These are phyloP conservation scores for Naganishia sp. DNA, from an alignment of 1,284 basidiomycete genomes.

Conservation along the genomic window DNA sequence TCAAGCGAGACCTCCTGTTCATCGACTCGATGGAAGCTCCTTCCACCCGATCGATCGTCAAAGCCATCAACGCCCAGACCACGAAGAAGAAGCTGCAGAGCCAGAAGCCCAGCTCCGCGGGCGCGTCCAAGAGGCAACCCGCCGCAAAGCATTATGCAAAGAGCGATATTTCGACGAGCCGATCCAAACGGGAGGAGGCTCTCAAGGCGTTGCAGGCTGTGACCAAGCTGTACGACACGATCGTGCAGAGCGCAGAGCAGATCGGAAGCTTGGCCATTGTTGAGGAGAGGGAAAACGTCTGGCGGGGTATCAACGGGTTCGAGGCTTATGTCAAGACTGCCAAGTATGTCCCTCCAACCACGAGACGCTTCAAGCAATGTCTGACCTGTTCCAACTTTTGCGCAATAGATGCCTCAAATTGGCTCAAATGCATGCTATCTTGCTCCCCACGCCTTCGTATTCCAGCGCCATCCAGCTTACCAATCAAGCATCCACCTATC, in stretches of 20 bases:
- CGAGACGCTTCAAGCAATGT: neutral
- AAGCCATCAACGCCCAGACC: conserved; percentile 19
- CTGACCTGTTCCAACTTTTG: neutral
- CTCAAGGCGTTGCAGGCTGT: conserved; percentile 71
- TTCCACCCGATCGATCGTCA: conserved; percentile 14
- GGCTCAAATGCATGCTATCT: conserved; percentile 49
- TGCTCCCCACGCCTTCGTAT: conserved; percentile 50
- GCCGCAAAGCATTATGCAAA: conserved; percentile 21
- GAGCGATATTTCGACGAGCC: conserved; percentile 16
- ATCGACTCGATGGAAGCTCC: conserved; percentile 47
- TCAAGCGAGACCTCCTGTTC: conserved; percentile 83
- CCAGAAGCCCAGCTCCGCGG: neutral
- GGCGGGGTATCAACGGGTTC: conserved; percentile 72
- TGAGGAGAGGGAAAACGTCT: conserved; percentile 80
- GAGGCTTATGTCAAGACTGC: conserved; percentile 71
- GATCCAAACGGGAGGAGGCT: conserved; percentile 55
- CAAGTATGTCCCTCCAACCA: conserved; percentile 57
- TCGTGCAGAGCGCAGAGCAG: conserved; percentile 77
- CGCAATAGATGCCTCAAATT: conserved; percentile 46
- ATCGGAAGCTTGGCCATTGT: conserved; percentile 79
- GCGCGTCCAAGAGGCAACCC: conserved; percentile 4
- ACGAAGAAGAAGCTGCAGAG: conserved; percentile 6
- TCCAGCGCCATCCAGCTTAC: conserved; percentile 49
- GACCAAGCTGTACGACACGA: conserved; percentile 81
- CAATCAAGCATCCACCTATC: conserved; percentile 38